Evolutionary conservation across 2,329 filamentous ascomycete species (phyloP).

Genomic region (Colletotrichum camelliae): DNA sequence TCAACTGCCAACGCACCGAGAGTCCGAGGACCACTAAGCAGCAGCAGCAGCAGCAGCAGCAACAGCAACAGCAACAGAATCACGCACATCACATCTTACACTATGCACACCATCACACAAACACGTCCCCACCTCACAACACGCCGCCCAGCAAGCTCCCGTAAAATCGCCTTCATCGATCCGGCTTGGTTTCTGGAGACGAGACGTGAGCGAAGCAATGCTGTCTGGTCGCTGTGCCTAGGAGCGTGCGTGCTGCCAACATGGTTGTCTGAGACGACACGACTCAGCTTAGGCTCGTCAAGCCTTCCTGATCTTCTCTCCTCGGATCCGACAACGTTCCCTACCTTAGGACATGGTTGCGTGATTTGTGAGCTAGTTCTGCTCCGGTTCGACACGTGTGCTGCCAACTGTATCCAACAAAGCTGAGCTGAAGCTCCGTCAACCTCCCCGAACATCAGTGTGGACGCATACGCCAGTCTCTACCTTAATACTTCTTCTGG

Average conservation of each 20-base stretch:
- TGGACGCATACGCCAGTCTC: background rate
- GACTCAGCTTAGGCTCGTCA: background rate
- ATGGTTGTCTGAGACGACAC: background rate
- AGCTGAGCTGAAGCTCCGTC: background rate
- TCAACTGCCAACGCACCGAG: background rate
- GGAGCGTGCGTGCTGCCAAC: background rate
- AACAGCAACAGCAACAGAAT: background rate
- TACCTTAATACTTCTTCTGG: background rate
- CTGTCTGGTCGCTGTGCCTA: background rate
- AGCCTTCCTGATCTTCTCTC: background rate
- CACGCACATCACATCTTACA: background rate
- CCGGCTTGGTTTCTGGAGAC: background rate
- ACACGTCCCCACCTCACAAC: background rate
- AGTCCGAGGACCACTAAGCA: background rate
- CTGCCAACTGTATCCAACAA: background rate
- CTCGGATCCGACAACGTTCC: background rate
- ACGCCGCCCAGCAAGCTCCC: background rate
- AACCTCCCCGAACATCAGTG: background rate
- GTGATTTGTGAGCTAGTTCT: background rate
- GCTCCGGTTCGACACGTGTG: background rate
- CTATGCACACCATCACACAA: background rate
- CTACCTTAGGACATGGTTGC: background rate
- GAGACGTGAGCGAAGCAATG: background rate
- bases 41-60: background rate
- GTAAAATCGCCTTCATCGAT: background rate